A percentile compares a stretch with the other conserved stretches of the same genome.
phyloP scores from a whole-genome alignment of 495 filamentous ascomycete species.

The Astrothelium subdiscretum region DNA sequence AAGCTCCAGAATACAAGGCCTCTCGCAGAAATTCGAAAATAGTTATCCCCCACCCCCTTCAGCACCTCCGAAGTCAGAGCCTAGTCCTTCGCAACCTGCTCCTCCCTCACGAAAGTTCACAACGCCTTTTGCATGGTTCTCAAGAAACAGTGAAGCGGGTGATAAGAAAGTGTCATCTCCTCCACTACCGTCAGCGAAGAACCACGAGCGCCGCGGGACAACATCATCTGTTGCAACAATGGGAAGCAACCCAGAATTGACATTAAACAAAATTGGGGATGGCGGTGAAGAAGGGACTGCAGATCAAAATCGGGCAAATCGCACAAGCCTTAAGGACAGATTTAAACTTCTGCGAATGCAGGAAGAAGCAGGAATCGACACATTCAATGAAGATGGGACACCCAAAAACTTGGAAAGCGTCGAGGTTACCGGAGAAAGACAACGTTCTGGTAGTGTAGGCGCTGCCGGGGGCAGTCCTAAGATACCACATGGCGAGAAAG shows the following conservation, averaged over 20 bases:
- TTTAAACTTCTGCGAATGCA: slow-evolving; percentile 46
- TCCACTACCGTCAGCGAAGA: slow-evolving; percentile 31
- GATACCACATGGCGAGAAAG: background rate
- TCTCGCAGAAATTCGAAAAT: background rate
- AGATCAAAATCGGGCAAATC: slow-evolving; percentile 32
- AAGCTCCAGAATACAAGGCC: background rate
- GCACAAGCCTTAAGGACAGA: slow-evolving; percentile 57
- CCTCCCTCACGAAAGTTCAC: background rate
- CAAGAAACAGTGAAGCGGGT: slow-evolving; percentile 42
- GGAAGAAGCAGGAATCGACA: background rate
- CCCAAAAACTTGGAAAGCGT: background rate
- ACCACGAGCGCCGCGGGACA: slow-evolving; percentile 51
- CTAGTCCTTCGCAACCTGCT: background rate
- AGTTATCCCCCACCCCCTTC: background rate
- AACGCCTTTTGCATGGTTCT: slow-evolving; percentile 57
- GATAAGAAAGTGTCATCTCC: slow-evolving; percentile 45
- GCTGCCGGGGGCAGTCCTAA: background rate
- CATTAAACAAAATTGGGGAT: slow-evolving; percentile 57
- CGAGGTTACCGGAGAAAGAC: background rate
- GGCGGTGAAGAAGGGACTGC: slow-evolving; percentile 41
- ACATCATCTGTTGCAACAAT: slow-evolving; percentile 63
- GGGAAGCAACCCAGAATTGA: slow-evolving; percentile 57
- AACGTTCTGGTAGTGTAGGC: background rate
- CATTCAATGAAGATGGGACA: background rate
- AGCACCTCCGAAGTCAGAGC: background rate